Conservation (phyloP, 495 filamentous ascomycete genomes). For the Corynascus novoguineensis region DNA sequence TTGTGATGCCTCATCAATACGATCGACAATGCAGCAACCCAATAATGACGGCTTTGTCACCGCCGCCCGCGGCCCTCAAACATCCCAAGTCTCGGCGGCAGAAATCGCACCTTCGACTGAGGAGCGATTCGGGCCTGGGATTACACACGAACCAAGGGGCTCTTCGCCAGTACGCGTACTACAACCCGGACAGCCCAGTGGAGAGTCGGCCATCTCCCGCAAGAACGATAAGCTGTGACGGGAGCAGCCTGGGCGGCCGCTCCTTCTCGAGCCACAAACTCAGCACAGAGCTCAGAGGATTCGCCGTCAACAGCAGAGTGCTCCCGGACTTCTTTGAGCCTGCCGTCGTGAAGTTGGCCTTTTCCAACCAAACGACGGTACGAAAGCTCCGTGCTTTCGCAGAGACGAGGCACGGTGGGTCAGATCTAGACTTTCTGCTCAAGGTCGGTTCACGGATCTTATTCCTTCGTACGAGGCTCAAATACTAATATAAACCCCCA, state of each 20-base stretch:
- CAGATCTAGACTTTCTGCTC: constrained; percentile 46
- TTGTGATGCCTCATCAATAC: constrained; percentile 13
- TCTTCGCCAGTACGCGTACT: constrained; percentile 33
- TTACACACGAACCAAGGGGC: constrained; percentile 32
- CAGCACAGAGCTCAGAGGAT: constrained; percentile 2
- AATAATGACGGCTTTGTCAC: constrained; percentile 22
- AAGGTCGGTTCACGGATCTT: constrained; percentile 33
- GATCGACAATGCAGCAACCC: constrained; percentile 7
- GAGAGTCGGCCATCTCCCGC: constrained; percentile 4
- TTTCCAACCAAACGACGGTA: constrained; percentile 41
- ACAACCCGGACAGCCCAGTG: constrained; percentile 25
- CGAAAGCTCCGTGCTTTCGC: constrained; percentile 42
- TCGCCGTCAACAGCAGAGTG: neutral
- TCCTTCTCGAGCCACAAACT: neutral
- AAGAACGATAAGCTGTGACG: constrained; percentile 14
- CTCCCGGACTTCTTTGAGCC: constrained; percentile 41
- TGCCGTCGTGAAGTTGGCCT: constrained; percentile 43
- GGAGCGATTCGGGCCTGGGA: constrained; percentile 38
- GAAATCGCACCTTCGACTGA: constrained; percentile 25
- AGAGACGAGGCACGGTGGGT: constrained; percentile 36
- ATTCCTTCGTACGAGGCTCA: no score
- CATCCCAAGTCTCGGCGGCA: constrained; percentile 9
- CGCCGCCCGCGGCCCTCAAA: constrained; percentile 21
- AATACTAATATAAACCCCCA: constrained; percentile 8
- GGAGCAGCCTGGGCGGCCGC: constrained; percentile 19